phyloP scores from a whole-genome alignment of 2,329 filamentous ascomycete genomes.

The Hypomyces rosellus region DNA sequence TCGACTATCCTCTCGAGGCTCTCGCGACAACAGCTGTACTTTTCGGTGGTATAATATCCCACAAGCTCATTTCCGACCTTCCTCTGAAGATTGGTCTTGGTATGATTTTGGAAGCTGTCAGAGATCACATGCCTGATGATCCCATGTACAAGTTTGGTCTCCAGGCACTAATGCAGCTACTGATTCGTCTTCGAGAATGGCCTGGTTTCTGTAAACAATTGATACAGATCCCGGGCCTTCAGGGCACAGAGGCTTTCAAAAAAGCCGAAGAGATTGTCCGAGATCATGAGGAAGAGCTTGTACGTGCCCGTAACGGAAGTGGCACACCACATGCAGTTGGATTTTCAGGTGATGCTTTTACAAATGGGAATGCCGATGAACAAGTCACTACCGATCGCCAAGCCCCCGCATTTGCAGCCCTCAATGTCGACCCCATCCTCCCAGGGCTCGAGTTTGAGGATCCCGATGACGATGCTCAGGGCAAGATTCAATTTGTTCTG shows the following conservation, averaged over 20 bases:
- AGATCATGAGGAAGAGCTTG: slow-evolving; percentile 56
- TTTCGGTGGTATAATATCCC: slow-evolving; percentile 94
- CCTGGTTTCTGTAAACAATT: slow-evolving; percentile 88
- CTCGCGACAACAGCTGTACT: slow-evolving; percentile 92
- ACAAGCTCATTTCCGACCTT: slow-evolving; percentile 82
- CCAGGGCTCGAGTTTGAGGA: slow-evolving; percentile 65
- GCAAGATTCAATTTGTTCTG: slow-evolving; percentile 89
- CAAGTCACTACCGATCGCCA: slow-evolving; percentile 51
- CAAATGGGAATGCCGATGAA: slow-evolving; percentile 68
- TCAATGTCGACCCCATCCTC: slow-evolving; percentile 67
- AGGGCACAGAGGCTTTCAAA: slow-evolving; percentile 76
- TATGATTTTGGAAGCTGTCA: slow-evolving; percentile 95
- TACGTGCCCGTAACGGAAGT: slow-evolving; percentile 49
- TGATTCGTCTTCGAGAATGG: slow-evolving; percentile 82
- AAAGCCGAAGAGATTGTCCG: slow-evolving; percentile 76
- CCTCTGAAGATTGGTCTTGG: slow-evolving; percentile 90
- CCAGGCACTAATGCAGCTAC: slow-evolving; percentile 86
- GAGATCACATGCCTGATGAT: slow-evolving; percentile 73
- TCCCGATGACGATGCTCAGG: slow-evolving; percentile 77
- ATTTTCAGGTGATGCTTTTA: slow-evolving; percentile 43
- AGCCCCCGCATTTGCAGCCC: slow-evolving; percentile 66
- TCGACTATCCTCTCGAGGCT: slow-evolving; percentile 92
- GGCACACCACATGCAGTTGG: slow-evolving; percentile 29
- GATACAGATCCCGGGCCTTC: slow-evolving; percentile 72
- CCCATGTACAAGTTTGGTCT: slow-evolving; percentile 98